These are phyloP conservation scores for Dactylellina drechsleri DNA, from an alignment of 2,329 filamentous ascomycete species.

Conservation along the genomic window DNA sequence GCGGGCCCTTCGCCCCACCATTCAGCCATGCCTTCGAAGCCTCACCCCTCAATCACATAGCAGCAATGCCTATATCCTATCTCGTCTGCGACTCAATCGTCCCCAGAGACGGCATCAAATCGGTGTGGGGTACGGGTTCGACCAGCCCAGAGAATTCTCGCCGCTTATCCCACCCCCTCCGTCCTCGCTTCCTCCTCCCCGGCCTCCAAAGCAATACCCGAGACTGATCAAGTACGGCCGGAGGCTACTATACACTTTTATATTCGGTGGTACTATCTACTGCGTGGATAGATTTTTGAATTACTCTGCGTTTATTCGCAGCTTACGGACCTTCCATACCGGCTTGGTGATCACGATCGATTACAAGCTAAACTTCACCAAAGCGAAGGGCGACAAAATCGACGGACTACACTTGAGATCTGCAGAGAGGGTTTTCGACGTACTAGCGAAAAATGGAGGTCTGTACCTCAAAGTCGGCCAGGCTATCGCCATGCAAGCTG, in stretches of 20 bases:
- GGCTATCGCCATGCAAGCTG: slow-evolving; percentile 97
- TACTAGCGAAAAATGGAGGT: slow-evolving; percentile 87
- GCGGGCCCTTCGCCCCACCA: slow-evolving; percentile 41
- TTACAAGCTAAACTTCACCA: slow-evolving; percentile 95
- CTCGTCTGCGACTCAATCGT: slow-evolving; percentile 26
- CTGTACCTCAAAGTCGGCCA: slow-evolving; percentile 97
- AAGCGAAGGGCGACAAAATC: slow-evolving; percentile 63
- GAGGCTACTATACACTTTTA: slow-evolving; percentile 72
- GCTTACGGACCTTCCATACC: slow-evolving; percentile 80
- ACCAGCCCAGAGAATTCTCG: slow-evolving; percentile 65
- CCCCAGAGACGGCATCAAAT: slow-evolving; percentile 45
- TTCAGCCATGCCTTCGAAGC: slow-evolving; percentile 37
- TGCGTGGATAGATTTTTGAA: slow-evolving; percentile 78
- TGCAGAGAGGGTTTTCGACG: slow-evolving; percentile 81
- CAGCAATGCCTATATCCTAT: slow-evolving; percentile 12
- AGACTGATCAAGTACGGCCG: slow-evolving; percentile 80
- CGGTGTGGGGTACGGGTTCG: slow-evolving; percentile 51
- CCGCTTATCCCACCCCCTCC: slow-evolving; percentile 81
- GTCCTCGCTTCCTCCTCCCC: slow-evolving; percentile 77
- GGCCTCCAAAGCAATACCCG: slow-evolving; percentile 73
- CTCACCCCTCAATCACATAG: slow-evolving; percentile 2
- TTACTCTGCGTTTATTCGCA: slow-evolving; percentile 80
- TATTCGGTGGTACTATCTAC: slow-evolving; percentile 72
- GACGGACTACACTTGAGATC: slow-evolving; percentile 81
- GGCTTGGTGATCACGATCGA: slow-evolving; percentile 85